These are phyloP conservation scores for Passalora sequoiae DNA, from an alignment of 2,329 filamentous ascomycete genomes.

Conservation along the genomic window DNA sequence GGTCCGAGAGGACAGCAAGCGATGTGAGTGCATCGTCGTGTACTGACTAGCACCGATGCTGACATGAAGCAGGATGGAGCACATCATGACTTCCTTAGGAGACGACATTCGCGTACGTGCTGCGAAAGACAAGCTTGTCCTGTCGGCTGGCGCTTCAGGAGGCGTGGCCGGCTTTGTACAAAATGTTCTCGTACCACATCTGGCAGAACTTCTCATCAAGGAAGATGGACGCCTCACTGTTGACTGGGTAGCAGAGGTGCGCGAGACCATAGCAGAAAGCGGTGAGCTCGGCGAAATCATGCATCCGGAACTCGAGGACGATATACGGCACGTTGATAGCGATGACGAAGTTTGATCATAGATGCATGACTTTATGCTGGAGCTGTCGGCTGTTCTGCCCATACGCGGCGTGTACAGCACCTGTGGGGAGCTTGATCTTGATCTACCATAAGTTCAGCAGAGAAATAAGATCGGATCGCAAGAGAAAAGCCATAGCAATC, in stretches of 20 bases:
- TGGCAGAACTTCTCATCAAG: slow-evolving; percentile 33
- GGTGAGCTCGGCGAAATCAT: slow-evolving; percentile 32
- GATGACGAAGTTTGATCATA: slow-evolving; percentile 17
- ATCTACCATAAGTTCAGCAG: no score
- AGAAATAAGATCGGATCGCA: no score
- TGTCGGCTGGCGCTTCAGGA: slow-evolving; percentile 29
- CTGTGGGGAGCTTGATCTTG: no score
- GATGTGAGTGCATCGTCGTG: slow-evolving; percentile 26
- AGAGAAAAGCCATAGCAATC: no score
- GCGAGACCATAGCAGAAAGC: slow-evolving; percentile 29
- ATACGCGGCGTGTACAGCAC: background rate
- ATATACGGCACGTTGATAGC: slow-evolving; percentile 16
- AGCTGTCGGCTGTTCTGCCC: background rate
- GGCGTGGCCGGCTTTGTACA: slow-evolving; percentile 36
- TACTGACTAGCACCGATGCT: background rate
- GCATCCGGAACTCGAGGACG: slow-evolving; percentile 29
- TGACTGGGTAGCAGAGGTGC: slow-evolving; percentile 19
- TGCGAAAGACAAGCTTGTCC: slow-evolving; percentile 29
- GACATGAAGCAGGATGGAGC: slow-evolving; percentile 25
- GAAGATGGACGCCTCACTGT: slow-evolving; percentile 31
- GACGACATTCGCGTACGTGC: slow-evolving; percentile 28
- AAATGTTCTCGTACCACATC: slow-evolving; percentile 35
- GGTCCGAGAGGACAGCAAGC: slow-evolving; percentile 33
- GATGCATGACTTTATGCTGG: background rate
- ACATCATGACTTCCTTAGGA: slow-evolving; percentile 29